These are phyloP conservation scores for Tetrapisispora taiwanensis DNA, from an alignment of 805 yeast species.

Conservation along the genomic window DNA sequence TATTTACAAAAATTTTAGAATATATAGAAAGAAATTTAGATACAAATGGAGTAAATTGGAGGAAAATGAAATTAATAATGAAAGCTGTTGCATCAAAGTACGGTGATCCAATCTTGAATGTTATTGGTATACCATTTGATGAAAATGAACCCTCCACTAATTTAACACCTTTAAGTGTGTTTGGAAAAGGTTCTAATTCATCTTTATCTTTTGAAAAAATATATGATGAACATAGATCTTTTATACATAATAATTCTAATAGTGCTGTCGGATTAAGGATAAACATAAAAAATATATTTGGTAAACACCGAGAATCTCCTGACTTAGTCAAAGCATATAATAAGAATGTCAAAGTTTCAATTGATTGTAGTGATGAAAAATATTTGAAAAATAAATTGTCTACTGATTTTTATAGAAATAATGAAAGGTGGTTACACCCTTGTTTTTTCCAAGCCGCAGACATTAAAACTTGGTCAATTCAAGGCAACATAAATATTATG, in stretches of 20 bases:
- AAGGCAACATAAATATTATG: slow-evolving; percentile 20
- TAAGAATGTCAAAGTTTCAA: slow-evolving; percentile 32
- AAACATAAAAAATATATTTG: slow-evolving; percentile 28
- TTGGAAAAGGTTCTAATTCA: slow-evolving; percentile 1
- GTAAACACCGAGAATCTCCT: slow-evolving; percentile 20
- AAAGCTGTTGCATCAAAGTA: slow-evolving; percentile 8
- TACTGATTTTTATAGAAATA: slow-evolving; percentile 12
- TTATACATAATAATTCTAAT: slow-evolving; percentile 12
- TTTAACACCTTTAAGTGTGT: too few species aligned
- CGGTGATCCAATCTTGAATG: slow-evolving; percentile 24
- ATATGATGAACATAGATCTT: slow-evolving; percentile 7
- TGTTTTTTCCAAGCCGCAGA: slow-evolving; percentile 22
- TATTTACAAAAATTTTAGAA: slow-evolving; percentile 40
- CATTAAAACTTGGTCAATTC: slow-evolving; percentile 28
- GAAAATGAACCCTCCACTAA: slow-evolving; percentile 12
- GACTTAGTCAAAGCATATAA: slow-evolving; percentile 17
- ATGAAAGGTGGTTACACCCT: slow-evolving; percentile 12
- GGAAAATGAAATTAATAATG: slow-evolving; percentile 16
- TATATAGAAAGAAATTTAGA: slow-evolving; percentile 27
- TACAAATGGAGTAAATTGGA: slow-evolving; percentile 11
- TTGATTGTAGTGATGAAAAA: slow-evolving; percentile 35
- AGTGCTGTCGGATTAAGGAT: slow-evolving; percentile 32
- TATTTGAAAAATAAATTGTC: slow-evolving; percentile 13
- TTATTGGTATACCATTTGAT: slow-evolving; percentile 28
- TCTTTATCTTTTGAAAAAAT: slow-evolving; percentile 11